Conservation (phyloP, 345 rosid genomes). For the Laguncularia racemosa region DNA sequence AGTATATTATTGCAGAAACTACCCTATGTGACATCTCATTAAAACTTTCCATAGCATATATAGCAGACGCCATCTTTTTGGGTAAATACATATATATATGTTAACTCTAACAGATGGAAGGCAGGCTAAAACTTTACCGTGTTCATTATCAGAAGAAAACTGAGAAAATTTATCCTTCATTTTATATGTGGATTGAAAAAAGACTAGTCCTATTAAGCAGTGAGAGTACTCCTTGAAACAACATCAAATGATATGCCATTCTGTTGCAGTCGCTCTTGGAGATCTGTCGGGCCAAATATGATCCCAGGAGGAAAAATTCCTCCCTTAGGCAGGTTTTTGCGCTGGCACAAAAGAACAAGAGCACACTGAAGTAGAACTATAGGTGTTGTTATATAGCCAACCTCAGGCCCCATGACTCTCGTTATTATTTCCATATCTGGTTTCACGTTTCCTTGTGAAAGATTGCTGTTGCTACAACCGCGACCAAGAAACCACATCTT, state of each 20-base stretch:
- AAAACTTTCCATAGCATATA: too few species aligned
- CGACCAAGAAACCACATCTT: constrained; percentile 88
- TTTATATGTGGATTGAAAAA: background rate
- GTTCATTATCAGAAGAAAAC: too few species aligned
- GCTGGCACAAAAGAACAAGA: constrained; percentile 47
- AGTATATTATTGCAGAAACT: too few species aligned
- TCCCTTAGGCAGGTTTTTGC: constrained; percentile 56
- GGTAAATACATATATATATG: too few species aligned
- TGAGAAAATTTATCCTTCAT: too few species aligned
- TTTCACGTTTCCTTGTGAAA: constrained; percentile 33
- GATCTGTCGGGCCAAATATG: constrained; percentile 72
- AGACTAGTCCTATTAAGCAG: constrained; percentile 2
- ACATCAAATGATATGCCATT: constrained; percentile 76
- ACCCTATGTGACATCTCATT: too few species aligned
- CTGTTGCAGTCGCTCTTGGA: constrained; percentile 52
- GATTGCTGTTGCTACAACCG: constrained; percentile 50
- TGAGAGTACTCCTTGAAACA: constrained; percentile 42
- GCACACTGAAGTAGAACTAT: constrained; percentile 64
- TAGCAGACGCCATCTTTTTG: too few species aligned
- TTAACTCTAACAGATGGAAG: too few species aligned
- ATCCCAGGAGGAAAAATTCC: constrained; percentile 76
- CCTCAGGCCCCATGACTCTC: constrained; percentile 74
- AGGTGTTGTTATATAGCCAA: constrained; percentile 77
- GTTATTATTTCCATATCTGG: constrained; percentile 68
- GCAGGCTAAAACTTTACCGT: too few species aligned